A percentile compares a stretch with the other conserved stretches of the same genome.
Evolutionary conservation across 2,329 filamentous ascomycete species (phyloP).

Genomic region (Scytalidium sp.): DNA sequence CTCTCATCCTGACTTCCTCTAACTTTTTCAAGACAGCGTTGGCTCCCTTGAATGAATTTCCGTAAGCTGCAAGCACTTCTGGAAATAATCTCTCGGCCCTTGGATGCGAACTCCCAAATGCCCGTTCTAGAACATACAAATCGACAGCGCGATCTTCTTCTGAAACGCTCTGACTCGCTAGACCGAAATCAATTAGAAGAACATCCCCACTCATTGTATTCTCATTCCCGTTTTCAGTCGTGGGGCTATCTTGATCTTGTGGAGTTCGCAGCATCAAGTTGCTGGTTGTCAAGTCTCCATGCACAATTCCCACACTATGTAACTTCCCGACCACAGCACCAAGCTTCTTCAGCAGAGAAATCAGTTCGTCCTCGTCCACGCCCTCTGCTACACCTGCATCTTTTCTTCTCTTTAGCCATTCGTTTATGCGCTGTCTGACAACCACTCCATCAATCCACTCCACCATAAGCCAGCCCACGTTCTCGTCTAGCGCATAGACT

Average conservation of each 20-base stretch:
- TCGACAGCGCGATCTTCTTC: constrained; percentile 96
- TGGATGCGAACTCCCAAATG: constrained; percentile 93
- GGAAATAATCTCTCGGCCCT: constrained; percentile 74
- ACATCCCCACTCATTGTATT: constrained; percentile 64
- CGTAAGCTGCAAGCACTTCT: constrained; percentile 73
- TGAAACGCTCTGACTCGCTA: constrained; percentile 74
- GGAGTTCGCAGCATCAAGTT: constrained; percentile 76
- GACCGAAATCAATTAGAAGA: constrained; percentile 90
- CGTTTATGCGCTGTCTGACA: constrained; percentile 67
- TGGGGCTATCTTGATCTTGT: background rate
- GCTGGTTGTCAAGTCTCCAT: constrained; percentile 95
- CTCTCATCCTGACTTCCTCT: constrained; percentile 90
- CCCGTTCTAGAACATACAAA: constrained; percentile 90
- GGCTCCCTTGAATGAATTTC: constrained; percentile 70
- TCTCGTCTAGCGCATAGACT: constrained; percentile 67
- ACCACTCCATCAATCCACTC: constrained; percentile 80
- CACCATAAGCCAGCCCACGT: constrained; percentile 70
- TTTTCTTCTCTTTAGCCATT: constrained; percentile 52
- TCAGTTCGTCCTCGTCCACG: constrained; percentile 48
- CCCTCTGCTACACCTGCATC: constrained; percentile 26
- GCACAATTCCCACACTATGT: constrained; percentile 82
- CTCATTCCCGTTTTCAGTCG: constrained; percentile 14
- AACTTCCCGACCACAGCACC: constrained; percentile 70
- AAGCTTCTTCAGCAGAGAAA: constrained; percentile 65
- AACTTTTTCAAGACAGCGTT: constrained; percentile 73